phyloP scores from a whole-genome alignment of 441 rosid genomes.

The Raphanus hybrid region DNA sequence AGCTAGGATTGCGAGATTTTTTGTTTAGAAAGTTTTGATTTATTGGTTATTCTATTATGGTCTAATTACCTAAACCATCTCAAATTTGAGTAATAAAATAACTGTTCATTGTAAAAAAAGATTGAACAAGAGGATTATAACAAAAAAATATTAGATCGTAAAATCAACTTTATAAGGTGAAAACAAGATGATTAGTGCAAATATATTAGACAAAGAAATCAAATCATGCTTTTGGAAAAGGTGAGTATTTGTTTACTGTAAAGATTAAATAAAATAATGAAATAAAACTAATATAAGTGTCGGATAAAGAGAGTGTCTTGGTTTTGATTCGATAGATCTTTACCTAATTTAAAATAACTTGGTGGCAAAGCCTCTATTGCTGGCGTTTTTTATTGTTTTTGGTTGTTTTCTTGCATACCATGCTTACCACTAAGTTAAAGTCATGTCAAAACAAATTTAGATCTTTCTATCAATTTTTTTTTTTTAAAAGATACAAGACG shows the following conservation, averaged over 20 bases:
- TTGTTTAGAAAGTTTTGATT: no score
- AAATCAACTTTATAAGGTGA: neutral
- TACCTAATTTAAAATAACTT: conserved; percentile 17
- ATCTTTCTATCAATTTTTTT: neutral
- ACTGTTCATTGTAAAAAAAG: no score
- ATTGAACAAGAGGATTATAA: neutral
- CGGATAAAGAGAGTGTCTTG: conserved; percentile 29
- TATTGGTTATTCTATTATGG: no score
- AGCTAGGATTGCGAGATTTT: no score
- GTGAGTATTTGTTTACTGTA: conserved; percentile 29
- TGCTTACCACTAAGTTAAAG: conserved; percentile 26
- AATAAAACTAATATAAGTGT: conserved; percentile 21
- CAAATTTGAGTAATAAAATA: no score
- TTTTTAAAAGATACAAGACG: neutral
- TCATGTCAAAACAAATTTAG: neutral
- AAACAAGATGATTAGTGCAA: conserved; percentile 20
- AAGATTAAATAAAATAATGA: neutral
- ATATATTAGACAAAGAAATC: conserved; percentile 27
- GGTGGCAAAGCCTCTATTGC: conserved; percentile 30
- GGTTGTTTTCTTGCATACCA: neutral
- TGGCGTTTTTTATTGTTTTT: conserved; percentile 8
- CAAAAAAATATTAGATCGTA: neutral
- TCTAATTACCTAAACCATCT: no score
- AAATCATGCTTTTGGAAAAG: conserved; percentile 40
- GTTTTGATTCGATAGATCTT: conserved; percentile 36